Percentiles rank a stretch among this genome's conserved stretches.
phyloP scores from a whole-genome alignment of 805 yeast species.

The Hanseniaspora lachancei region DNA sequence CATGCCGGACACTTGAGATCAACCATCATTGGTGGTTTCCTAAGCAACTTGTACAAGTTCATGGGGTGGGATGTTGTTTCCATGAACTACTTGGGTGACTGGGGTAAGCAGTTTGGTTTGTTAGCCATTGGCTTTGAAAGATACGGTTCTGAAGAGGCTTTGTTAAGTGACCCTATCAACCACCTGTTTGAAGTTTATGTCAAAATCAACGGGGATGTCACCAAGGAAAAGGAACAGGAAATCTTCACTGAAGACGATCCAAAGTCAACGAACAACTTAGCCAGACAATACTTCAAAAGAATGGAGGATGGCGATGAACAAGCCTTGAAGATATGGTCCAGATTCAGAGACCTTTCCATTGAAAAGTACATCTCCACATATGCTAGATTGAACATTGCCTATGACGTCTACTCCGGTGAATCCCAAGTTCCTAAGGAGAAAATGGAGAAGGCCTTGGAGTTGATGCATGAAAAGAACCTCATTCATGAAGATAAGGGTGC shows the following conservation, averaged over 20 bases:
- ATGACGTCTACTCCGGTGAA: conserved; percentile 88
- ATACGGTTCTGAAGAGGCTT: conserved; percentile 67
- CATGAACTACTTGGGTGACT: conserved; percentile 93
- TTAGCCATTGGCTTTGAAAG: conserved; percentile 83
- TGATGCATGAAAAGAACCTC: conserved; percentile 54
- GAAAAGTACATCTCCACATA: conserved; percentile 76
- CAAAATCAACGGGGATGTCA: conserved; percentile 64
- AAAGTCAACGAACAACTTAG: conserved; percentile 56
- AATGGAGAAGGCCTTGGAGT: conserved; percentile 52
- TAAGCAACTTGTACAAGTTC: conserved; percentile 77
- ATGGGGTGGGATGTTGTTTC: conserved; percentile 87
- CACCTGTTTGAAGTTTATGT: conserved; percentile 94
- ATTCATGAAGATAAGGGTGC: conserved; percentile 87
- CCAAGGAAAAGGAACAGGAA: conserved; percentile 35
- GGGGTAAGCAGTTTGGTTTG: conserved; percentile 98
- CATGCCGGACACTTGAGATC: conserved; percentile 98
- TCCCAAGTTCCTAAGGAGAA: conserved; percentile 71
- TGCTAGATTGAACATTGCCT: conserved; percentile 78
- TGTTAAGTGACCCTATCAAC: conserved; percentile 71
- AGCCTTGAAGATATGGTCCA: conserved; percentile 67
- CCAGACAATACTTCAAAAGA: conserved; percentile 71
- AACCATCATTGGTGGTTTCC: conserved; percentile 93
- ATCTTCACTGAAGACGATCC: conserved; percentile 29
- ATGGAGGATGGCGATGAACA: conserved; percentile 90
- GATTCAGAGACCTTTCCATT: conserved; percentile 83